Base-by-base conservation (phyloP, 352 stramenopile species). In the Pythium periplocum region DNA sequence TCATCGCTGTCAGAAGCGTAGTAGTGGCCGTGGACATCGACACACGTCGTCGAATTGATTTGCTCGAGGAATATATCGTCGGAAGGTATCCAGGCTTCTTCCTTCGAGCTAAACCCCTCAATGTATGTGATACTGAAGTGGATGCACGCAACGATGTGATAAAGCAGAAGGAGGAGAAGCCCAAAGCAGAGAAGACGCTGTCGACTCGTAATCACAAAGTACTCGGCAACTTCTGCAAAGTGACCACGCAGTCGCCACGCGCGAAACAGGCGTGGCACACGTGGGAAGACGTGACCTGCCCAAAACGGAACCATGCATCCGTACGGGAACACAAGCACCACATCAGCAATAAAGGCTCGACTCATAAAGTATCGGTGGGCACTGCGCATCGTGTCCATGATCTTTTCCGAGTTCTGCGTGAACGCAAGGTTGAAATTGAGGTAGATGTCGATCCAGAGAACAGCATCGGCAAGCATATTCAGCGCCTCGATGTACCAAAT, bases 391-490 rank as follows among this genome's bases (percentile, higher is more conserved):
- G 70, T 59, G 2, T 78, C 64, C 4, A 66, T 42, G 30, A 83
- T 81, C 39, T 69, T 77, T 55, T 83, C 69, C 0, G 69, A 67
- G 53, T 73, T 80, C 10, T 73, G 49, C 8, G 68, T 66, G 47
- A 78, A 86, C 6, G 72, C 76, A 10, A 83, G 51, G 31, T 79
- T 80, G 12, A 80, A 46, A 39, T 55, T 86, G 6, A 62, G 17
- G 58, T 86, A 83, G 37, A 83, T 45, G 39, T 86, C 71, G 6
- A 51, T 12, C 75, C 75, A 83, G 1, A 78, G 57, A 1, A 78
- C n/a, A 7, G 58, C 31, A 44, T 83, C 73, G 2, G 52, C 49
- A 6, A 64, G n/a, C 11, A 64, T 4, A 41, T 80, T 77, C 17
- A 78, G 11, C 10, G 58, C 49, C 26, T 59, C 56, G 33, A 84